These are phyloP conservation scores for Gracilaria caudata DNA, from an alignment of 23 red algal species.

Conservation along the genomic window DNA sequence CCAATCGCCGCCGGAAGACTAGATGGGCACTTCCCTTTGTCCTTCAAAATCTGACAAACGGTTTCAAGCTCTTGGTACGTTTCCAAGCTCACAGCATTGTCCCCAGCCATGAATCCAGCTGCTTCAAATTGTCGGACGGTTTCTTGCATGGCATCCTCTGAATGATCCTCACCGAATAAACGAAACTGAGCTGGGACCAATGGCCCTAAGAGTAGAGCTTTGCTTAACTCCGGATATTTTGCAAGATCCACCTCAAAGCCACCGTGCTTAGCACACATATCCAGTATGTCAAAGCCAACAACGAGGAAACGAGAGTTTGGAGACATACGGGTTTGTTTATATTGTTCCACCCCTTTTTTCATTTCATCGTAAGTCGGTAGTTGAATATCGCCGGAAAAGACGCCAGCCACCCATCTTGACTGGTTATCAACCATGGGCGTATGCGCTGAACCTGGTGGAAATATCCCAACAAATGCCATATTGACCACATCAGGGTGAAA, in stretches of 20 bases:
- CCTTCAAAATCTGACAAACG: not conserved
- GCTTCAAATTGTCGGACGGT: constrained; percentile 12
- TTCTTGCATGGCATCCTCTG: constrained; percentile 2
- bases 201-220: constrained; percentile 27
- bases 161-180: constrained; percentile 8
- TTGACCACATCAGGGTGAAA: constrained; percentile 26
- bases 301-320: not conserved
- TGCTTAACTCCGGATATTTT: not conserved
- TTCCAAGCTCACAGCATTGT: not conserved
- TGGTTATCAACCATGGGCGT: constrained; percentile 28
- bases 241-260: constrained; percentile 28
- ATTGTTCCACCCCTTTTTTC: not conserved
- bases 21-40: not conserved
- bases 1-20: not conserved
- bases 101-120: not conserved
- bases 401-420: constrained; percentile 30
- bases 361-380: not conserved
- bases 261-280: constrained; percentile 15
- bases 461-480: constrained; percentile 36
- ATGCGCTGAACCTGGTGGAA: not conserved
- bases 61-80: not conserved
- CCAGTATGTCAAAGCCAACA: constrained; percentile 23
- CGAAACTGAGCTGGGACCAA: constrained; percentile 44
- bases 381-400: not conserved
- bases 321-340: not conserved